A percentile compares a stretch with the other conserved stretches of the same genome.
These are phyloP conservation scores for Ceratobasidium sp. DNA, from an alignment of 1,284 basidiomycete genomes.

Conservation along the genomic window DNA sequence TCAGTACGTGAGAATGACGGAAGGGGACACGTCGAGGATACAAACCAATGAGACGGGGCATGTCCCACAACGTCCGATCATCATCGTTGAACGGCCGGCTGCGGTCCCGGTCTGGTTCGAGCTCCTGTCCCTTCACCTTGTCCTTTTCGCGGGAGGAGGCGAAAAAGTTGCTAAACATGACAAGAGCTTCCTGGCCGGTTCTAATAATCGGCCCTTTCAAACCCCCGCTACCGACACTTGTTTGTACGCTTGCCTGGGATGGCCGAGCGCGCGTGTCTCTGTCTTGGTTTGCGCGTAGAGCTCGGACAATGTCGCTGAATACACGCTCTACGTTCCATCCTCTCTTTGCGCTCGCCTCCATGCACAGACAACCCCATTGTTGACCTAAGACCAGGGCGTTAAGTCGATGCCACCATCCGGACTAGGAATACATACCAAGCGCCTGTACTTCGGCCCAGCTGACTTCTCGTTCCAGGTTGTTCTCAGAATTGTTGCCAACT, in stretches of 20 bases:
- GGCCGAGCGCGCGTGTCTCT: slow-evolving; percentile 44
- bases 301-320: slow-evolving; percentile 90
- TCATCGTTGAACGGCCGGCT: slow-evolving; percentile 43
- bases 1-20: neutral
- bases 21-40: neutral
- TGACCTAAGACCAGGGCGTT: slow-evolving; percentile 62
- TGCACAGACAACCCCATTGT: slow-evolving; percentile 91
- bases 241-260: slow-evolving; percentile 26
- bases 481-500: slow-evolving; percentile 93
- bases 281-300: slow-evolving; percentile 65
- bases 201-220: too few relatives aligned
- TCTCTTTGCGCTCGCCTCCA: slow-evolving; percentile 96
- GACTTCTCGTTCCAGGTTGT: slow-evolving; percentile 85
- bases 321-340: slow-evolving; percentile 94
- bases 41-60: slow-evolving; percentile 17
- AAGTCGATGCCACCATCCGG: neutral
- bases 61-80: slow-evolving; percentile 17
- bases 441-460: slow-evolving; percentile 87
- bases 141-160: slow-evolving; percentile 46
- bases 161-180: slow-evolving; percentile 12
- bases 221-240: too few relatives aligned
- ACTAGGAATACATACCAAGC: slow-evolving; percentile 53
- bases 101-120: slow-evolving; percentile 24
- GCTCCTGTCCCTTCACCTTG: slow-evolving; percentile 44
- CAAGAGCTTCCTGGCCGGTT: too few relatives aligned